Evolutionary conservation across 345 rosid species (phyloP), one percentile per base, ranked within the genome.

Genomic region (Heritiera fomes): DNA sequence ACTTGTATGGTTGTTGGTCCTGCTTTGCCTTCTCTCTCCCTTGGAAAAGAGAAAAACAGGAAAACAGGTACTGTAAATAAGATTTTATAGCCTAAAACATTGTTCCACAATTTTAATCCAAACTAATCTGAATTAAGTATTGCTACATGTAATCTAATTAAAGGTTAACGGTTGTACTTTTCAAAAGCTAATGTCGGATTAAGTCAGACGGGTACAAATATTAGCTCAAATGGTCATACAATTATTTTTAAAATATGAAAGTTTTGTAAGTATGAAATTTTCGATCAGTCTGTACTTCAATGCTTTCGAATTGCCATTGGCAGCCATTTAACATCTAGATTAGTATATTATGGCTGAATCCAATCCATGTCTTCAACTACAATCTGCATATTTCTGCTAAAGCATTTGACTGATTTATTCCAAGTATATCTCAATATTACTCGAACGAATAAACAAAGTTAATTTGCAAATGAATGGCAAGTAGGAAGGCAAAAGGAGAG

Each of bases 31-130:
- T 78, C 43, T 34, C 41, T 40, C 40, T 53, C 75, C 76, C 71
- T 73, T 76, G 84, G 79, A 66, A 83, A 83, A 79, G 81, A 10
- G 73, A 78, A 76, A 71, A 78, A 45, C 68, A 18, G 50, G 30
- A 14, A 69, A 49, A 63, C 68, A 58, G 65, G 15, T 23, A 71
- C 67, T 60, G 73, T 73, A 23, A 64, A 23, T 23, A 23, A 52
- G 17, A 15, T 60, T n/a, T 49, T n/a, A 20, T 4, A 65, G 34
- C 17, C 28, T 23, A n/a, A 53, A 30, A 47, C 3, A 11, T 59
- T 64, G 1, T 49, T 74, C 50, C 47, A 32, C 5, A 15, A 52
- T 72, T 34, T 34, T 72, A 52, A 34, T 34, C 28, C 46, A 34
- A 72, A 72, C 32, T 18, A 47, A 66, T 66, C 49, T 18, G 30